Conservation (phyloP, 139 green algal species). For the Coccomyxa sp. region DNA sequence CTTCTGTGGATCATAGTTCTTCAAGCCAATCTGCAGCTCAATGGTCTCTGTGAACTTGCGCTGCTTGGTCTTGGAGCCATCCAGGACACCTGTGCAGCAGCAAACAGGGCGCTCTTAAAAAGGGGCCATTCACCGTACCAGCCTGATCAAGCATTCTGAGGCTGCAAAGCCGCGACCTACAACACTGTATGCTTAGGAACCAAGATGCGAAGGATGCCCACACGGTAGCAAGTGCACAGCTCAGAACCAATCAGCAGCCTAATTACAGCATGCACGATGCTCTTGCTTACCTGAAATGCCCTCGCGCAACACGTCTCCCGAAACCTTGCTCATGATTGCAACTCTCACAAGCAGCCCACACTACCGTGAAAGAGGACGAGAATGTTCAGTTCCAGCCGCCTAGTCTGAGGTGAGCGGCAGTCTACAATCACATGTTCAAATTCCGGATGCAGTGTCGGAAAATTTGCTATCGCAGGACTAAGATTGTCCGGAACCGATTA, state of each 20-base stretch:
- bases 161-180: neutral
- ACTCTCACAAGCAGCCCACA: conserved; percentile 10
- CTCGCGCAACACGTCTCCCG: conserved; percentile 68
- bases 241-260: neutral
- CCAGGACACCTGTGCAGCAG: conserved; percentile 57
- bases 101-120: neutral
- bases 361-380: neutral
- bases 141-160: neutral
- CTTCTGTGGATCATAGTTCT: conserved; percentile 99
- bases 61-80: conserved; percentile 81
- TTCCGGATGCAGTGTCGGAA: too few species aligned
- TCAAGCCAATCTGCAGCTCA: conserved; percentile 98
- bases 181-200: neutral
- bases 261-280: conserved; percentile 4
- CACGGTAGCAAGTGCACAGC: neutral
- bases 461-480: too few species aligned
- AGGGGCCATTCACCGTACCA: too few species aligned
- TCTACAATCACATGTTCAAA: neutral
- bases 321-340: conserved; percentile 63
- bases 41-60: conserved; percentile 98
- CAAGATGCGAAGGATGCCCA: too few species aligned
- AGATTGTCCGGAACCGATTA: too few species aligned
- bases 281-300: conserved; percentile 44
- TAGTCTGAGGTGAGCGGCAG: neutral
- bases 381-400: neutral